Evolutionary conservation across 2,329 filamentous ascomycete genomes (phyloP), one percentile per base, ranked within the genome.

Genomic region (Aspergillus ibericus): DNA sequence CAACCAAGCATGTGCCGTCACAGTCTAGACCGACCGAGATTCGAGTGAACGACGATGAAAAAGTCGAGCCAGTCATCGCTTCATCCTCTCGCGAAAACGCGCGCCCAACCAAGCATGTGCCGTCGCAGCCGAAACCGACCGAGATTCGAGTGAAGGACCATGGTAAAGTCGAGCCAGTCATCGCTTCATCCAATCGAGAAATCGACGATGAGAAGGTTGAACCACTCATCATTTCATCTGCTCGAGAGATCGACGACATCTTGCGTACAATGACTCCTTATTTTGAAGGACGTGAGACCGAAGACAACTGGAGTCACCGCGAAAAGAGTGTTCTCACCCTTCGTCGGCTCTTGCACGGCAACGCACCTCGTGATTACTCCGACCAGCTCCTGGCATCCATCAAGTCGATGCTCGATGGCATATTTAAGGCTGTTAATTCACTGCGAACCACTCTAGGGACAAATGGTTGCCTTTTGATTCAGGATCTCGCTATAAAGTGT

Each of bases 401-500:
- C 60, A 92, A 92, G 66, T 81, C 80, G 38, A 78, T 96, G 51
- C 78, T 96, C 32, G 93, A 97, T 69, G 92, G 93, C 55, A 93
- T 97, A 53, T 83, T 97, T 70, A 97, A 97, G 73, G 87, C 89
- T 2, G 81, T 90, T 38, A 91, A 83, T 68, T 96, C 93, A 0
- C 80, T 98, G 40, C 85, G 93, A 68, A 98, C 93, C 2, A 98
- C 93, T 68, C 81, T 97, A 66, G 93, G 91, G 9, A 93, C 92
- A 62, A 92, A 95, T 68, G 92, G 89, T 9, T 96, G 92, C 70
- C 85, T 85, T 63, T 78, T 96, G 49, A 82, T 97, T 29, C 93
- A 97, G 72, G 93, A 98, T 63, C 80, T 96, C 27, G 92, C 92
- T 16, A 85, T 83, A 65, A 86, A 84, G 8, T 87, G 91, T 47